phyloP scores from a whole-genome alignment of 2,329 filamentous ascomycete genomes.

The Pseudogymnoascus sp. region DNA sequence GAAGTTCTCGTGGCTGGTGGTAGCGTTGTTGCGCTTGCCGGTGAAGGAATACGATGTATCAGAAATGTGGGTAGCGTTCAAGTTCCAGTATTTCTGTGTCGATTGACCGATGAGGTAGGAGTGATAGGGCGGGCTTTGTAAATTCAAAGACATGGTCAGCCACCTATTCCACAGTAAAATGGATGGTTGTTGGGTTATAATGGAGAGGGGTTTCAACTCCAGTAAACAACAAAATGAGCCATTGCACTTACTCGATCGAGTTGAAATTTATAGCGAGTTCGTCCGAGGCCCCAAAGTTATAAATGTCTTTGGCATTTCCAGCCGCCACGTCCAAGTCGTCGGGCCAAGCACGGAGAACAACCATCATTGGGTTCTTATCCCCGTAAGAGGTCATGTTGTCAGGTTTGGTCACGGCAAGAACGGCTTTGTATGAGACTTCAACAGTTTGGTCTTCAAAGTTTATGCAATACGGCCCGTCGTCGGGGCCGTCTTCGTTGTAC shows the following conservation, averaged over 20 bases:
- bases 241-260: neutral
- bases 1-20: neutral
- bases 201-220: neutral
- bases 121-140: neutral
- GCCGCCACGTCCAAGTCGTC: neutral
- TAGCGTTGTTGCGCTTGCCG: neutral
- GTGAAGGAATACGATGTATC: neutral
- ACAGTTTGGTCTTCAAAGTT: neutral
- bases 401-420: neutral
- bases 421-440: neutral
- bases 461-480: neutral
- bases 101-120: neutral
- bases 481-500: neutral
- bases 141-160: neutral
- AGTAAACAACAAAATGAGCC: neutral
- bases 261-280: neutral
- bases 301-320: neutral
- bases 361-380: neutral
- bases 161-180: neutral
- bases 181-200: neutral
- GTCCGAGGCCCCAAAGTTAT: neutral
- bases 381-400: neutral
- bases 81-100: neutral
- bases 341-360: neutral
- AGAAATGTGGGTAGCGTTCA: neutral